These are phyloP conservation scores for Ambrosiella cleistominuta DNA, from an alignment of 2,329 filamentous ascomycete species.

Conservation along the genomic window DNA sequence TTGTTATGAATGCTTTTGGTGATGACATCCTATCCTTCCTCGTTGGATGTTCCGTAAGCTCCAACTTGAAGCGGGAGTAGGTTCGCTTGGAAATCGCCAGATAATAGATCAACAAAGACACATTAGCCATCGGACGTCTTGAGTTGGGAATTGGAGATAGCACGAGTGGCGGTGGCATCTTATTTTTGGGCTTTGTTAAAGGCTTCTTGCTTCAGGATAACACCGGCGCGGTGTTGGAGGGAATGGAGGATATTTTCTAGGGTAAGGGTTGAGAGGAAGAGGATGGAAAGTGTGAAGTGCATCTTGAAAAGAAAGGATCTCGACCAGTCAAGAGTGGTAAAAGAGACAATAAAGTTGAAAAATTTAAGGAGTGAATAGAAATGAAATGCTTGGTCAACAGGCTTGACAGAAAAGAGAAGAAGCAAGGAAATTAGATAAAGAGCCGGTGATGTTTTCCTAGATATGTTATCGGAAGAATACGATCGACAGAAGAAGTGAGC, in stretches of 20 bases:
- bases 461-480: neutral
- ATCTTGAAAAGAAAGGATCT: neutral
- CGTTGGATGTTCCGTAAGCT: conserved; percentile 24
- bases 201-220: conserved; percentile 25
- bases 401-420: neutral
- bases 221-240: conserved; percentile 21
- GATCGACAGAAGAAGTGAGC: neutral
- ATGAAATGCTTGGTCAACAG: conserved; percentile 1
- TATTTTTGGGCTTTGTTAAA: conserved; percentile 28
- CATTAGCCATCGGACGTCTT: conserved; percentile 27
- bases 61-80: conserved; percentile 28
- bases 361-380: neutral
- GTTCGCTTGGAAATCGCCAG: conserved; percentile 31
- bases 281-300: neutral
- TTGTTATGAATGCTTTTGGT: conserved; percentile 35
- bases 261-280: neutral
- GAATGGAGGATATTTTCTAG: neutral
- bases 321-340: neutral
- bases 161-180: conserved; percentile 26
- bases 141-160: conserved; percentile 28
- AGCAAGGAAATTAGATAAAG: neutral
- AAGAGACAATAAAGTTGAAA: neutral
- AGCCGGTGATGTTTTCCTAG: too few species aligned
- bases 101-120: conserved; percentile 29
- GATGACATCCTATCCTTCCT: conserved; percentile 31